Evolutionary conservation across 2,329 filamentous ascomycete genomes (phyloP).

Genomic region (Colletotrichum lindemuthianum): DNA sequence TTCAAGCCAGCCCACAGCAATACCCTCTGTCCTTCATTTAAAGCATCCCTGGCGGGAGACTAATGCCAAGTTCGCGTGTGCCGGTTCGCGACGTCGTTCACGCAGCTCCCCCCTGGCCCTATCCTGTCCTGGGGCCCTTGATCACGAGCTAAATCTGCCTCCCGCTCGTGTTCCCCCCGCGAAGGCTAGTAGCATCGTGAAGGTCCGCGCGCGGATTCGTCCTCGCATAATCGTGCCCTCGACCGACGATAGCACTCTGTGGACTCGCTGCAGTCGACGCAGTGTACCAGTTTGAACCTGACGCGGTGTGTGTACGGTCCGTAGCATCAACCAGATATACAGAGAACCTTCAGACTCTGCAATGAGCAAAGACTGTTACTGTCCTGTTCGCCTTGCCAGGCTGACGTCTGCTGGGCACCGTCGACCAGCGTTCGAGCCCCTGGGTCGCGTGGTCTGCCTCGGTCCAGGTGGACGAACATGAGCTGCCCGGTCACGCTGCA

Average conservation of each 20-base stretch:
- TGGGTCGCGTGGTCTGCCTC: too few relatives aligned
- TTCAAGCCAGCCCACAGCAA: conserved; percentile 6
- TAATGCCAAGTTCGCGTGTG: conserved; percentile 22
- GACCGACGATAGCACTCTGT: conserved; percentile 4
- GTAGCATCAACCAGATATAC: background rate
- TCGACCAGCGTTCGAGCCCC: too few relatives aligned
- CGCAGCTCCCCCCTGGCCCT: background rate
- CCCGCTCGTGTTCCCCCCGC: conserved; percentile 20
- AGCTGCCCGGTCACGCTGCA: background rate
- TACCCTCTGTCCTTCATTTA: background rate
- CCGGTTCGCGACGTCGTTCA: background rate
- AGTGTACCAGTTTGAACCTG: accelerated
- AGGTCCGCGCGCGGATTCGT: background rate
- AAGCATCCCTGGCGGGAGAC: background rate
- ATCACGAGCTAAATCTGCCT: conserved; percentile 12
- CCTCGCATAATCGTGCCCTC: conserved; percentile 20
- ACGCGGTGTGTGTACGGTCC: conserved; percentile 2
- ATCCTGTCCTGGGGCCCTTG: background rate
- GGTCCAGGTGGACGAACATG: too few relatives aligned
- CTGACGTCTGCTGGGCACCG: too few relatives aligned
- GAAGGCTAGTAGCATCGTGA: background rate
- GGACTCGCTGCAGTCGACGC: too few relatives aligned
- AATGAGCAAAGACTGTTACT: too few relatives aligned
- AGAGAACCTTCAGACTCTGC: background rate
- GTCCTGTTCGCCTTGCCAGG: too few relatives aligned